Conservation (phyloP, 805 yeast species). For the Pichia gijzeniarum region DNA sequence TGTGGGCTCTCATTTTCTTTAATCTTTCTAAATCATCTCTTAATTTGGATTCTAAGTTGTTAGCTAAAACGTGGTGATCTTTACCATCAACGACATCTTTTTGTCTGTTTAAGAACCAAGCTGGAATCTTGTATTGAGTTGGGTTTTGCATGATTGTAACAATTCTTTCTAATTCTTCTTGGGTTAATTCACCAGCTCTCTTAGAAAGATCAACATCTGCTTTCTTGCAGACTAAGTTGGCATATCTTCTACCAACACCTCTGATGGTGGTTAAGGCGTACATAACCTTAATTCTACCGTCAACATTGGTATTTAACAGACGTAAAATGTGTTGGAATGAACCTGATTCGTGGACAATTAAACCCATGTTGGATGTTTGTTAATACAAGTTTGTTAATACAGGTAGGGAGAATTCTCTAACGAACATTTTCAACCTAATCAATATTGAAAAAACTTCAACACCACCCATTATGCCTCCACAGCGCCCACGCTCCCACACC, state of each 20-base stretch:
- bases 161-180: conserved; percentile 99
- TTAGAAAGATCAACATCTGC: conserved; percentile 97
- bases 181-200: conserved; percentile 99
- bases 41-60: conserved; percentile 98
- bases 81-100: conserved; percentile 97
- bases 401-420: background rate
- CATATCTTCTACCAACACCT: conserved; percentile 99
- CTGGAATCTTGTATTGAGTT: conserved; percentile 97
- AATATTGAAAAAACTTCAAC: background rate
- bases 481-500: too few species aligned
- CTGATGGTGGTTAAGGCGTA: conserved; percentile 99
- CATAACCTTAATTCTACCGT: conserved; percentile 99
- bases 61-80: conserved; percentile 98
- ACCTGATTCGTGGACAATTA: conserved; percentile 96
- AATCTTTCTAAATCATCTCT: conserved; percentile 99
- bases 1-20: conserved; percentile 99
- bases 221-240: conserved; percentile 99
- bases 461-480: background rate
- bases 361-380: conserved; percentile 21
- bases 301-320: conserved; percentile 99
- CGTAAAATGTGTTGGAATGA: conserved; percentile 99
- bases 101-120: conserved; percentile 99
- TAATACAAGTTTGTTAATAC: conserved; percentile 2
- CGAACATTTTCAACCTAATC: background rate
- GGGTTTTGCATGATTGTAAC: conserved; percentile 99